Conservation (phyloP, 176 grass and related monocot genomes). For the Carex parvula region DNA sequence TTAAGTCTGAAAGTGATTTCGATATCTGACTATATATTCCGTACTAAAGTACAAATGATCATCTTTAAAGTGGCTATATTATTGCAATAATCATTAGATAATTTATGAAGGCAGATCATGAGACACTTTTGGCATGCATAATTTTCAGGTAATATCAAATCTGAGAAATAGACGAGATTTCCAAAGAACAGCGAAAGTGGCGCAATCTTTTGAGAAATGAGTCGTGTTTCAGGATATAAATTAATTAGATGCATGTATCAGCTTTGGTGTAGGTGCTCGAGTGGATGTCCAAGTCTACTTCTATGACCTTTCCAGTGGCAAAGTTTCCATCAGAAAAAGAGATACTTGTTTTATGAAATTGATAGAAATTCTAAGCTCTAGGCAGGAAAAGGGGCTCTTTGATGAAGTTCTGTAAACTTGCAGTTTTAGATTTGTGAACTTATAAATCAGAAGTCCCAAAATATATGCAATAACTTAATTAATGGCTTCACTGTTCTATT, state of each 20-base stretch:
- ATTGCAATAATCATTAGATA: background rate
- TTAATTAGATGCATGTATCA: background rate
- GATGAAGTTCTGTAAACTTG: background rate
- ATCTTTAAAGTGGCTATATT: background rate
- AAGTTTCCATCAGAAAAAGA: background rate
- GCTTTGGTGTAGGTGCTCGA: background rate
- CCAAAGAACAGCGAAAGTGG: background rate
- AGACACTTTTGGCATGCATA: background rate
- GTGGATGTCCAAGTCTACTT: background rate
- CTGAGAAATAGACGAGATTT: background rate
- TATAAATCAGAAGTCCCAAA: background rate
- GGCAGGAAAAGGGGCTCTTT: background rate
- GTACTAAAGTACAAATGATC: background rate
- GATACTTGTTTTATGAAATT: background rate
- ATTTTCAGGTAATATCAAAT: slow-evolving; percentile 25
- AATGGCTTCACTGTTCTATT: background rate
- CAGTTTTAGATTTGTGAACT: background rate
- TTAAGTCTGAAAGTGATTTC: background rate
- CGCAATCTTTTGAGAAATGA: background rate
- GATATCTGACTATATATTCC: background rate
- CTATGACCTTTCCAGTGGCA: background rate
- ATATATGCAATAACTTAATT: slow-evolving; percentile 11
- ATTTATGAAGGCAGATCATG: background rate
- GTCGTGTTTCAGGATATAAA: background rate
- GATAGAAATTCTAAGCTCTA: background rate